phyloP scores from a whole-genome alignment of 805 yeast genomes.

The Blastobotrys terrestris region DNA sequence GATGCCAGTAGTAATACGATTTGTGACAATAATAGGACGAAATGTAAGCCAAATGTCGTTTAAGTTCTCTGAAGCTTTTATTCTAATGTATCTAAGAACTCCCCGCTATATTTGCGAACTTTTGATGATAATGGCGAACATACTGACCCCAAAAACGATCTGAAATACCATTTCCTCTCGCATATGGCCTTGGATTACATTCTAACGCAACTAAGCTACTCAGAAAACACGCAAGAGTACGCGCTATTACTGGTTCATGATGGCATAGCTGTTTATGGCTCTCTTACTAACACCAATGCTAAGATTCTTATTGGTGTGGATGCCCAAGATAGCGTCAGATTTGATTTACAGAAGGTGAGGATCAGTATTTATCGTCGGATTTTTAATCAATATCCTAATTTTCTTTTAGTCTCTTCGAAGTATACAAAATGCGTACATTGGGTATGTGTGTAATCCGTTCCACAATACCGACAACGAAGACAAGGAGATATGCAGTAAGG shows the following conservation, averaged over 20 bases:
- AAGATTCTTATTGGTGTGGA: slow-evolving; percentile 29
- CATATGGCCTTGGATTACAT: slow-evolving; percentile 34
- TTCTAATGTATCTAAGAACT: slow-evolving; percentile 13
- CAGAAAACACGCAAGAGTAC: slow-evolving; percentile 17
- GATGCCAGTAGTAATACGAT: slow-evolving; percentile 22
- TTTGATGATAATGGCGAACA: slow-evolving; percentile 5
- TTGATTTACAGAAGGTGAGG: slow-evolving; percentile 18
- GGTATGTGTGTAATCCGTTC: slow-evolving; percentile 31
- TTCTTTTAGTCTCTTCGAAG: slow-evolving; percentile 20
- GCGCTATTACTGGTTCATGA: slow-evolving; percentile 29
- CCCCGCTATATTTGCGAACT: slow-evolving; percentile 21
- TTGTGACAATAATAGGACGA: slow-evolving; percentile 22
- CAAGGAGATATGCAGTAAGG: slow-evolving; percentile 20
- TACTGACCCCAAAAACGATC: slow-evolving; percentile 3
- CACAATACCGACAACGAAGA: slow-evolving; percentile 14
- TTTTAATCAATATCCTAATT: no score
- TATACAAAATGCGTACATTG: slow-evolving; percentile 26
- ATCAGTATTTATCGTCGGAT: neutral
- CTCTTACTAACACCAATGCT: slow-evolving; percentile 29
- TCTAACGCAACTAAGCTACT: slow-evolving; percentile 18
- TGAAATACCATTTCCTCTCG: slow-evolving; percentile 30
- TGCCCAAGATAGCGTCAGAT: slow-evolving; percentile 20
- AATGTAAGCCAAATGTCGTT: no score
- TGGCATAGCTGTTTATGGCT: slow-evolving; percentile 33
- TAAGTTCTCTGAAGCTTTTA: no score